phyloP scores from a whole-genome alignment of 768 basidiomycete species.

The Cyclocybe aegerita region DNA sequence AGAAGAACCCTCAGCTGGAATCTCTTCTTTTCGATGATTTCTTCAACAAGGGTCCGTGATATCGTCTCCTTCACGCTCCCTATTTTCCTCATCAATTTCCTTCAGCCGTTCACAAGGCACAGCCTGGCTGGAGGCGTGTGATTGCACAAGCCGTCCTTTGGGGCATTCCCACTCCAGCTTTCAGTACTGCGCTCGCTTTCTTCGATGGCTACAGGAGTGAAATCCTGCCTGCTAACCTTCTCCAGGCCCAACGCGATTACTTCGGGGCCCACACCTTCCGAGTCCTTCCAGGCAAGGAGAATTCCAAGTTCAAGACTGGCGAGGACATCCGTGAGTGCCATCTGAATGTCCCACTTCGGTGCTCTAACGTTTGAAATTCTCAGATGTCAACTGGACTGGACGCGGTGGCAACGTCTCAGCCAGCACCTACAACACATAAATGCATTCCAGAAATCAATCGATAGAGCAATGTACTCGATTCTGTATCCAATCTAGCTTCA shows the following conservation, averaged over 20 bases:
- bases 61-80: not conserved
- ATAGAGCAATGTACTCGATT: too few relatives aligned
- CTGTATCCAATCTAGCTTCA: too few relatives aligned
- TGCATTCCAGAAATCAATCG: not conserved
- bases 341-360: not conserved
- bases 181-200: slow-evolving; percentile 97
- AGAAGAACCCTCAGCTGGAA: slow-evolving; percentile 81
- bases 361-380: not conserved
- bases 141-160: slow-evolving; percentile 95
- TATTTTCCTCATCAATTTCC: slow-evolving; percentile 3
- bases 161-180: slow-evolving; percentile 98
- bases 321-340: slow-evolving; percentile 81
- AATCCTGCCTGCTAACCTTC: slow-evolving; percentile 87
- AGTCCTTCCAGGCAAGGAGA: slow-evolving; percentile 90
- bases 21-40: slow-evolving; percentile 95
- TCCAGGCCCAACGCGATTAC: slow-evolving; percentile 98
- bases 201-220: slow-evolving; percentile 99
- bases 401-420: slow-evolving; percentile 95
- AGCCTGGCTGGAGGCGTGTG: slow-evolving; percentile 97
- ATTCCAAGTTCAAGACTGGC: slow-evolving; percentile 72
- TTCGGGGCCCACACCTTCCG: slow-evolving; percentile 99
- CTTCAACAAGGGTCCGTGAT: slow-evolving; percentile 81
- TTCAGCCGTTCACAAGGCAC: slow-evolving; percentile 86
- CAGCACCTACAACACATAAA: slow-evolving; percentile 70
- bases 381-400: slow-evolving; percentile 99